These are phyloP conservation scores for Coemansia sp. DNA, from an alignment of 192 early-diverging fungal species.

Conservation along the genomic window DNA sequence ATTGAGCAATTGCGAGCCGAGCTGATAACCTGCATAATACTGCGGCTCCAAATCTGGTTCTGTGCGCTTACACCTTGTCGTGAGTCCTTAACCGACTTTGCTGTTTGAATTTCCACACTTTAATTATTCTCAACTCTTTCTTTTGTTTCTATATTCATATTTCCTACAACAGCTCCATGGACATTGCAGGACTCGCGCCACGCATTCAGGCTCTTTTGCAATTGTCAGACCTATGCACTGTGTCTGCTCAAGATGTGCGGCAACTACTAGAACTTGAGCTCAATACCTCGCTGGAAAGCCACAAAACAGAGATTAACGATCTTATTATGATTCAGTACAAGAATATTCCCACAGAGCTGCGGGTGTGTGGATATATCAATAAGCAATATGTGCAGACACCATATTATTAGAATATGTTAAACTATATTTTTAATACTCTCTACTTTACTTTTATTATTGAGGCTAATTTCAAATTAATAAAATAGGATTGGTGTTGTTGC, in stretches of 20 bases:
- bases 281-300: constrained; percentile 35
- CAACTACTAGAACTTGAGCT: constrained; percentile 56
- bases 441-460: no score
- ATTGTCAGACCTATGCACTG: constrained; percentile 48
- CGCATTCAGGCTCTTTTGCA: constrained; percentile 55
- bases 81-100: constrained; percentile 15
- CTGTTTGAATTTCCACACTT: constrained; percentile 15
- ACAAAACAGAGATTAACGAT: constrained; percentile 57
- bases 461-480: no score
- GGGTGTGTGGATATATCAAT: constrained; percentile 39
- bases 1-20: no score
- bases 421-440: no score
- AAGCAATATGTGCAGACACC: constrained; percentile 39
- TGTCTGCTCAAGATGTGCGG: constrained; percentile 58
- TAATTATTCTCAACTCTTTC: constrained; percentile 17
- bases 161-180: constrained; percentile 14
- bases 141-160: neutral
- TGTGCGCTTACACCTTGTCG: no score
- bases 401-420: no score
- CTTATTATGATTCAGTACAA: constrained; percentile 52
- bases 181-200: constrained; percentile 27
- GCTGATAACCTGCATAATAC: no score
- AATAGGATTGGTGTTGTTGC: no score
- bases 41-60: no score
- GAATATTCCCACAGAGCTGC: constrained; percentile 45